phyloP scores from a whole-genome alignment of 495 filamentous ascomycete genomes.

The Amorphotheca resinae region DNA sequence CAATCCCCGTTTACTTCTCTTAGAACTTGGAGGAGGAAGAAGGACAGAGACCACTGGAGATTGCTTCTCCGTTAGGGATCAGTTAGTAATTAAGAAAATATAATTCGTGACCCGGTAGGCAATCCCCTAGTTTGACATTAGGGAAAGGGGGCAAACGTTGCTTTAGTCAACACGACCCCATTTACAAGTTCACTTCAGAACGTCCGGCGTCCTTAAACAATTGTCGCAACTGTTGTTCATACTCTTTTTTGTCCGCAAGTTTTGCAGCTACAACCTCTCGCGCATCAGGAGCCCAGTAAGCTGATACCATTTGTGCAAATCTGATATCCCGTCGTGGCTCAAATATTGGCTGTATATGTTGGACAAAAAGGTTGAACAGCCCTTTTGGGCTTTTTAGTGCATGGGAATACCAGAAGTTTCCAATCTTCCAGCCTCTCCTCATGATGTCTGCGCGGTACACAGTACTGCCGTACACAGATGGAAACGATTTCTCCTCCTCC shows the following conservation, averaged over 20 bases:
- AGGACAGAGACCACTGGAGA: too few species aligned
- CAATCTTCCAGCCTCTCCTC: slow-evolving; percentile 10
- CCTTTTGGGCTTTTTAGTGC: slow-evolving; percentile 10
- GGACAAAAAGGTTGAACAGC: slow-evolving; percentile 9
- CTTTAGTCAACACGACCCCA: too few species aligned
- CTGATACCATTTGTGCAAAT: slow-evolving; percentile 2
- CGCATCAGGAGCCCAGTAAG: slow-evolving; percentile 4
- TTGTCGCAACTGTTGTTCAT: slow-evolving; percentile 4
- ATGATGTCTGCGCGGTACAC: slow-evolving; percentile 5
- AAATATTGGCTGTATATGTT: slow-evolving; percentile 14
- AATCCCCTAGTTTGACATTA: too few species aligned
- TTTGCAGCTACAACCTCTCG: slow-evolving; percentile 3
- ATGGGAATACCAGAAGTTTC: slow-evolving; percentile 11
- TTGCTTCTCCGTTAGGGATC: too few species aligned
- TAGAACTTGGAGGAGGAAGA: too few species aligned
- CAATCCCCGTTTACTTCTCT: too few species aligned
- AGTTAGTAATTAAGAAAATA: too few species aligned
- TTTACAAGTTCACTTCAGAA: too few species aligned
- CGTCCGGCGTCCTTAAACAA: not conserved
- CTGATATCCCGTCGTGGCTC: not conserved
- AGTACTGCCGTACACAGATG: not conserved
- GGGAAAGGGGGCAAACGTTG: too few species aligned
- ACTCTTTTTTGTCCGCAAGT: slow-evolving; percentile 1
- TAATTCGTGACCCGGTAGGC: too few species aligned
- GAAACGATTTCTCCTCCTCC: slow-evolving; percentile 5